Evolutionary conservation across 2,329 filamentous ascomycete species (phyloP), one percentile per base, ranked within the genome.

Genomic region (Colletotrichum kahawae): DNA sequence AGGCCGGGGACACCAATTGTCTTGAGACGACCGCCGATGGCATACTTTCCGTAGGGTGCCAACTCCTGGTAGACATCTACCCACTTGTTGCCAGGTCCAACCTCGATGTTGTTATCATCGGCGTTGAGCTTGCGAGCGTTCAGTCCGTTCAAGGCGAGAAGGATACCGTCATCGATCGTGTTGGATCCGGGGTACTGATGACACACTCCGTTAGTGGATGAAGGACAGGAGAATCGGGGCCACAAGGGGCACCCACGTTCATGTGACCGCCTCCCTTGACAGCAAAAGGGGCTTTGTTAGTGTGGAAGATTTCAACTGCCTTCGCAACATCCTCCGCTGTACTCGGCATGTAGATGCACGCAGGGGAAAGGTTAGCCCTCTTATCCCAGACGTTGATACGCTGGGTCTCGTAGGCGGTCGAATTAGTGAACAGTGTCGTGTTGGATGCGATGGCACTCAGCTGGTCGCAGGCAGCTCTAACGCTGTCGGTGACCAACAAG

Each of bases 1-100:
- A 82, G 78, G 7, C 81, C 82, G 9, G 79, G 77, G 4, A 83
- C 79, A 6, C 81, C 82, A 21, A 82, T 80, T 1, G 70, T 77
- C 33, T 79, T 79, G 31, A 81, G 76, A 10, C 82, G 80, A 7
- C 81, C 81, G n/a, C 82, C 81, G 48, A 81, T 78, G 54, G 74
- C 71, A 51, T 79, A 80, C 3, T 76, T 72, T 10, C 75, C 76
- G n/a, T 79, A 71, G 2, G 78, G 75, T 5, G 75, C 79, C 6
- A 82, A 60, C 13, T 75, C 75, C 8, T 43, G 13, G 67, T 82
- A 82, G 21, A 83, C 80, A 5, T 82, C 78, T 4, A 73, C 74
- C 82, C 81, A 82, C 65, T 76, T 77, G 57, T 73, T 76, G 4
- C 78, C 78, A 5, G 79, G 75, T 7, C 78, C 77, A 10, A 79